Evolutionary conservation across 2,329 filamentous ascomycete species (phyloP).

Genomic region (Neurospora sp.): DNA sequence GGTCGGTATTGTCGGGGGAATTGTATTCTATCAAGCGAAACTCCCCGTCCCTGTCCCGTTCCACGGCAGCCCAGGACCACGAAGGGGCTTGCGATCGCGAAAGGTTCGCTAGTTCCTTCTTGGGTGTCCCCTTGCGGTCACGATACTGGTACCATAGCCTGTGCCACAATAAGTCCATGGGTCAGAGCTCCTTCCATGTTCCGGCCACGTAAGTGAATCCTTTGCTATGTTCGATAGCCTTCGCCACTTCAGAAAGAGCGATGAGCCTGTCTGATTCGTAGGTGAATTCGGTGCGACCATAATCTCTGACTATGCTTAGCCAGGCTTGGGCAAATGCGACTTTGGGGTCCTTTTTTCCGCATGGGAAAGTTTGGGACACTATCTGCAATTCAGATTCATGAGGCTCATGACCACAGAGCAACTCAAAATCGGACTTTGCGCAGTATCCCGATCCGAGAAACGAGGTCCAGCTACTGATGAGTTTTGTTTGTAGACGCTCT

Average conservation of each 20-base stretch:
- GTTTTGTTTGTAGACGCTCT: not conserved
- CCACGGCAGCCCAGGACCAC: not conserved
- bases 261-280: slow-evolving; percentile 1
- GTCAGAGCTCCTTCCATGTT: not conserved
- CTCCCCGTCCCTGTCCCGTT: too few relatives aligned
- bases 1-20: too few relatives aligned
- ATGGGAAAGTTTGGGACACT: not conserved
- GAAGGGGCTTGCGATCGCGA: not conserved
- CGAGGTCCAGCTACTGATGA: not conserved
- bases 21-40: too few relatives aligned
- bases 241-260: not conserved
- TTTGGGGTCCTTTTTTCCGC: not conserved
- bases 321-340: not conserved
- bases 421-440: not conserved
- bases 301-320: not conserved
- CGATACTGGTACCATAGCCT: not conserved
- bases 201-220: slow-evolving; percentile 1
- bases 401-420: not conserved
- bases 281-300: not conserved
- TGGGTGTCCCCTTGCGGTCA: not conserved
- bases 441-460: not conserved
- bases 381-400: not conserved
- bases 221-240: not conserved
- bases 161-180: not conserved
- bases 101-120: not conserved